These are phyloP conservation scores for Penicillium sp. DNA, from an alignment of 2,329 filamentous ascomycete genomes.

Conservation along the genomic window DNA sequence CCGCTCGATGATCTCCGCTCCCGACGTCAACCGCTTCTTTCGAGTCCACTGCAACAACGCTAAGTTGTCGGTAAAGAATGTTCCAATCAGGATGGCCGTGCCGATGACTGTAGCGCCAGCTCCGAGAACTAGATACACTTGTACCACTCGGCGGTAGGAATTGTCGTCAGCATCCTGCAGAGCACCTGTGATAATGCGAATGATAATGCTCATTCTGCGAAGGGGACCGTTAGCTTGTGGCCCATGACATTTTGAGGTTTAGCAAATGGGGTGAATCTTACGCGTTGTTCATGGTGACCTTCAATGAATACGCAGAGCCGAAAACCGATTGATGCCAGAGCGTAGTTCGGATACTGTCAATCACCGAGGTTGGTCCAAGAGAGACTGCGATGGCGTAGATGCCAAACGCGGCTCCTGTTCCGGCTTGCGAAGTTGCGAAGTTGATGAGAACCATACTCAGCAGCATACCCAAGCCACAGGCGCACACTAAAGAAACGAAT, in stretches of 20 bases:
- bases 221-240: neutral
- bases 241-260: neutral
- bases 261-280: conserved; percentile 20
- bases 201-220: conserved; percentile 58
- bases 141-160: conserved; percentile 57
- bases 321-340: conserved; percentile 64
- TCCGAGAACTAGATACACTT: conserved; percentile 59
- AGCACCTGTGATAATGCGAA: conserved; percentile 58
- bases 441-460: conserved; percentile 57
- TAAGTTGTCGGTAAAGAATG: conserved; percentile 46
- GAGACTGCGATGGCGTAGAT: conserved; percentile 59
- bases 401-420: conserved; percentile 61
- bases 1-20: conserved; percentile 47
- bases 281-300: conserved; percentile 63
- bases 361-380: conserved; percentile 60
- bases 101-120: conserved; percentile 52
- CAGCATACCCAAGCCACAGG: conserved; percentile 55
- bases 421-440: conserved; percentile 51
- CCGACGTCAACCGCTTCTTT: conserved; percentile 51
- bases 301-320: conserved; percentile 61
- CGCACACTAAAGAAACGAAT: conserved; percentile 34
- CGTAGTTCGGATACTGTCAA: conserved; percentile 61
- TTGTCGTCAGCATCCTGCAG: conserved; percentile 61
- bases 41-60: conserved; percentile 60
- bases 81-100: conserved; percentile 40